These are phyloP conservation scores for Spinacia oleracea DNA, from an alignment of 179 eudicot species.

Conservation along the genomic window DNA sequence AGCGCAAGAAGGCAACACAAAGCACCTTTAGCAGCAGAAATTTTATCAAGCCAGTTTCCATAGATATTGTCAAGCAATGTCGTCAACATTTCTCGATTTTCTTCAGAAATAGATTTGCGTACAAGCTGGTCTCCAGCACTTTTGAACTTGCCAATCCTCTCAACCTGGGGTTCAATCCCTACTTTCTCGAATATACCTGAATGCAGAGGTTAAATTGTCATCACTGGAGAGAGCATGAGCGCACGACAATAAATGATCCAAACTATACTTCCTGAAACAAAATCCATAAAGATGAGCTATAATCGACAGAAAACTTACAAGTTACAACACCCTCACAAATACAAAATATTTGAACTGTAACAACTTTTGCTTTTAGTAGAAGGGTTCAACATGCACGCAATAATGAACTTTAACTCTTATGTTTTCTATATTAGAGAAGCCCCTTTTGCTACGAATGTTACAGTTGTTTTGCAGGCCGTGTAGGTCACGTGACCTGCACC, in stretches of 20 bases:
- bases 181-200: constrained; percentile 85
- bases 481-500: too few relatives aligned
- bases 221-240: constrained; percentile 12
- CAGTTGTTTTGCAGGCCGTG: neutral
- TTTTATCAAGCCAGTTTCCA: constrained; percentile 77
- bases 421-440: neutral
- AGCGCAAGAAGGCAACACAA: constrained; percentile 22
- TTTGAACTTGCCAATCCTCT: constrained; percentile 94
- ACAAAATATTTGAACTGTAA: neutral
- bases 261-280: neutral
- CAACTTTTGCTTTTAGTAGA: neutral
- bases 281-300: neutral
- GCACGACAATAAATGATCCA: neutral
- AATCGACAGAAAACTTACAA: neutral
- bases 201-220: constrained; percentile 17
- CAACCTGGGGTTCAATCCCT: constrained; percentile 88
- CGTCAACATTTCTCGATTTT: constrained; percentile 93
- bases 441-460: neutral
- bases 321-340: neutral
- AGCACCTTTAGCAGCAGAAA: constrained; percentile 73
- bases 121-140: constrained; percentile 88
- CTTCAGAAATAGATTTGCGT: constrained; percentile 80
- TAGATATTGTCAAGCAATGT: constrained; percentile 84
- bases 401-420: neutral
- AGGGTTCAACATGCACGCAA: neutral